Evolutionary conservation across 345 rosid species (phyloP).

Genomic region (Ceriops tagal): DNA sequence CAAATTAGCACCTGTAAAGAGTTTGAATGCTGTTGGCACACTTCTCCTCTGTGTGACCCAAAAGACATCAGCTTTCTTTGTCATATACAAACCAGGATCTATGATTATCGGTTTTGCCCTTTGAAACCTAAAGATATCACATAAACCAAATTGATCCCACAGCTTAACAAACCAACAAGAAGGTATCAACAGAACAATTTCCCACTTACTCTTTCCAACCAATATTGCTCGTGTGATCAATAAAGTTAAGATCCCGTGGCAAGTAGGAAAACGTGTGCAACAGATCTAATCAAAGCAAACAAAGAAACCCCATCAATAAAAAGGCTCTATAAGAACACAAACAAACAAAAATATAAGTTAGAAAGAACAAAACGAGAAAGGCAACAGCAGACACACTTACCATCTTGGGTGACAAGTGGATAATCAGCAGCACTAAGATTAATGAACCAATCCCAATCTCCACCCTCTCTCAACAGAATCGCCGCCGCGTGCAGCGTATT

Average conservation of each 20-base stretch:
- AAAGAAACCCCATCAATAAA: neutral
- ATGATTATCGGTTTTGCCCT: slow-evolving; percentile 89
- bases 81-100: slow-evolving; percentile 94
- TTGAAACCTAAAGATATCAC: slow-evolving; percentile 56
- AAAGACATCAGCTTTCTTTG: slow-evolving; percentile 86
- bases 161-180: slow-evolving; percentile 2
- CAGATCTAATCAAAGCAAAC: slow-evolving; percentile 51
- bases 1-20: slow-evolving; percentile 67
- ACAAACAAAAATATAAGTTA: neutral
- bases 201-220: slow-evolving; percentile 98
- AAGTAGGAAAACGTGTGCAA: slow-evolving; percentile 86
- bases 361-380: neutral
- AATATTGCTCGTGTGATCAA: slow-evolving; percentile 95
- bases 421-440: slow-evolving; percentile 97
- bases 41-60: slow-evolving; percentile 96
- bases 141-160: slow-evolving; percentile 22
- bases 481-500: slow-evolving; percentile 97
- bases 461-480: slow-evolving; percentile 71
- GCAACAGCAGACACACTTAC: slow-evolving; percentile 30
- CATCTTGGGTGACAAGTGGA: slow-evolving; percentile 94
- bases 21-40: slow-evolving; percentile 95
- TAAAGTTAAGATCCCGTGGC: slow-evolving; percentile 94
- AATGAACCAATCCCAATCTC: slow-evolving; percentile 97
- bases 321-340: neutral
- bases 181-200: slow-evolving; percentile 4